Base-by-base conservation (phyloP, 768 basidiomycete species). In the Boletus subcaerulescens region DNA sequence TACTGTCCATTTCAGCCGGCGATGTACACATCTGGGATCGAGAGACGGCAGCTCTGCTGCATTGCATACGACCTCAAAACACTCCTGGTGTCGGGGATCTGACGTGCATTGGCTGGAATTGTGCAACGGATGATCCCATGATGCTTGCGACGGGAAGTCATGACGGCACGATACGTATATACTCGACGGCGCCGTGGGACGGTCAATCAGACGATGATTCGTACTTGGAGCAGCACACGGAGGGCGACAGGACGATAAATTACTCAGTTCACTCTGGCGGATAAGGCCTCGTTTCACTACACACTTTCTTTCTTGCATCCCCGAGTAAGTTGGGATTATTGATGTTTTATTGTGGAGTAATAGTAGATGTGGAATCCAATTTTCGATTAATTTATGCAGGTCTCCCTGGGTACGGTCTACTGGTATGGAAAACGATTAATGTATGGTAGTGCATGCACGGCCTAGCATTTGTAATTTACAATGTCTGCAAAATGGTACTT, bases 11-110 rank as follows among this genome's bases (percentile, higher is more conserved):
- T 22, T 35, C 56, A 91, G 90, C 81, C 56, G 91, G 91, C 5
- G 87, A 91, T 62, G 85, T 93, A 14, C 86, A 89, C 64, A 88
- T 92, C 13, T 93, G 91, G 91, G 91, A 93, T 63, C 82, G 84
- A 55, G 89, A 91, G 71, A 87, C 86, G 12, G 91, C 81, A 6
- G 77, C 82, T 9, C 73, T 90, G 2, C 74, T 93, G 3, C 89
- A 90, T 57, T 80, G 84, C 58, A 78, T 93, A 60, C 82, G 80
- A 14, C 79, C 83, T 29, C 85, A 84, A 14, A 65, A 60, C 17
- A 24, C 60, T 12, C 77, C 80, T 31, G 79, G 82, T 4, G 58
- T 49, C 2, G 86, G 86, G 24, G 89, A 91, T 64, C 65, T 92
- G 55, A 91, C 91, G 10, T 88, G 87, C 57, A 80, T 91, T 39